Base-by-base conservation (phyloP, 148 eudicot genomes). In the Spergularia marina region DNA sequence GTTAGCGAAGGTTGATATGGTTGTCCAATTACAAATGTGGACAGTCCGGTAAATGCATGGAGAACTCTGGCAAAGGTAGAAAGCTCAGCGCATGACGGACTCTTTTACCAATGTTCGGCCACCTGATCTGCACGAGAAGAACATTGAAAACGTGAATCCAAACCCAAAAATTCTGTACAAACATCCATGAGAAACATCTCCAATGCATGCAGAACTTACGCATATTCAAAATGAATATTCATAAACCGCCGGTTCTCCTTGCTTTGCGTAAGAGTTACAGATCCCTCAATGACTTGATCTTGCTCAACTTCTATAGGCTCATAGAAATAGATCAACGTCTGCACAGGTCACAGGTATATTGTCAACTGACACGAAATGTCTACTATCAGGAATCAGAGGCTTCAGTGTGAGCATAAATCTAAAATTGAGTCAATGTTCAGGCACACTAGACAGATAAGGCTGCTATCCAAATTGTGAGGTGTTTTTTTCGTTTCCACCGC, bases 301-400 rank as follows among this genome's bases (percentile, higher is more conserved):
- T 94, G 98, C 81, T 90, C 98, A 72, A 94, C 89, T 44, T 93
- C 98, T 58, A 91, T 80, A 59, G 96, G 97, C 74, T 94, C 98
- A 65, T 90, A 91, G 64, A 91, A 89, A 89, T 90, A 94, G 10
- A 94, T 78, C 84, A 94, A 57, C 0, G 97, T 89, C 98, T 94
- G 90, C 86, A 74, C 68, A 44, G 64, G 44, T 20, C 61, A 68
- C 55, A 74, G 21, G 25, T 41, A 65, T 74, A 73, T 9, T 34
- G 17, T 68, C 62, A 21, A 20, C 51, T n/a, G 57, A 17, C 76
- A 71, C 53, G 65, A 47, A 63, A 71, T 40, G 44, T 73, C 18
- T 10, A 21, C 11, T 34, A 30, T 41, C 55, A 76, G 23, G 7
- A 71, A 40, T 20, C 18, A 6, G 12, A 65, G 54, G 49, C 30